Evolutionary conservation across 1,284 basidiomycete genomes (phyloP).

Genomic region (Cryptococcus amylolentus): DNA sequence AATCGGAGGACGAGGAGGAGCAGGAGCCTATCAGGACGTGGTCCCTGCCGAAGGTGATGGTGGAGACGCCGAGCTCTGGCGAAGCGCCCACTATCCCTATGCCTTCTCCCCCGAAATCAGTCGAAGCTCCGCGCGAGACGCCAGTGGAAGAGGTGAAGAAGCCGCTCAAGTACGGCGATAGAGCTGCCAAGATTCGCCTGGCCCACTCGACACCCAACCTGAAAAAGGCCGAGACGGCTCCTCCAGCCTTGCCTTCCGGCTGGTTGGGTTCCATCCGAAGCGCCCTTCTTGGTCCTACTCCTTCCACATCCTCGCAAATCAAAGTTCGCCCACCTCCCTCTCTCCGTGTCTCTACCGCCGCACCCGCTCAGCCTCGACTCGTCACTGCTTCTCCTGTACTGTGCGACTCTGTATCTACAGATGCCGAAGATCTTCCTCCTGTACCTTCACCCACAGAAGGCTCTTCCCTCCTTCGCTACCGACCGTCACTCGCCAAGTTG

Average conservation of each 20-base stretch:
- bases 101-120: slow-evolving; percentile 7
- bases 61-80: not conserved
- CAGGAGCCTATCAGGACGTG: slow-evolving; percentile 14
- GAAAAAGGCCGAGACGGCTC: slow-evolving; percentile 7
- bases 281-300: slow-evolving; percentile 15
- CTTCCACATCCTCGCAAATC: slow-evolving; percentile 4
- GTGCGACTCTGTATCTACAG: slow-evolving; percentile 43
- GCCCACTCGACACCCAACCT: slow-evolving; percentile 32
- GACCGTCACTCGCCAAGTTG: slow-evolving; percentile 36
- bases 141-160: slow-evolving; percentile 3
- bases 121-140: not conserved
- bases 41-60: slow-evolving; percentile 1
- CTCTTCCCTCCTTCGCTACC: slow-evolving; percentile 25
- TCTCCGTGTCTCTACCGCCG: slow-evolving; percentile 24
- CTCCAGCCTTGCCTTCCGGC: slow-evolving; percentile 11
- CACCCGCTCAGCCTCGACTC: slow-evolving; percentile 35
- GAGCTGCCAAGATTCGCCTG: slow-evolving; percentile 28
- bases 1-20: slow-evolving; percentile 23
- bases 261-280: slow-evolving; percentile 29
- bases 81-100: slow-evolving; percentile 10
- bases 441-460: slow-evolving; percentile 20
- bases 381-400: slow-evolving; percentile 36
- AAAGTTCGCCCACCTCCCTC: slow-evolving; percentile 7
- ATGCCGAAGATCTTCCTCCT: slow-evolving; percentile 45
- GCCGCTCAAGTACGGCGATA: slow-evolving; percentile 29